Evolutionary conservation across 1,284 basidiomycete genomes (phyloP), one percentile per base, ranked within the genome.

Genomic region (Golubevia pallescens): DNA sequence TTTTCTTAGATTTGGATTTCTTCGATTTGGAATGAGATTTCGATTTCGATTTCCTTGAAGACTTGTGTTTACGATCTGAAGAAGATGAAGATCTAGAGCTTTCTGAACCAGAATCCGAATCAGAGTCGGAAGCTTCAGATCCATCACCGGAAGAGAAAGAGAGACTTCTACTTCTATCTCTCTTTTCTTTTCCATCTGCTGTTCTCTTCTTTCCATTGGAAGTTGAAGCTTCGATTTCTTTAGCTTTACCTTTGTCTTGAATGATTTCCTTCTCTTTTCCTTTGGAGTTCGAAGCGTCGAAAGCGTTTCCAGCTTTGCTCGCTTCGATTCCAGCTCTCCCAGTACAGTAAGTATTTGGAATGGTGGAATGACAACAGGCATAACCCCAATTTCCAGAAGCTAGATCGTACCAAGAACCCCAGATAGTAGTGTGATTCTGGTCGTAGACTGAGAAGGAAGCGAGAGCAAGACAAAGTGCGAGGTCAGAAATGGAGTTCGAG

Each of bases 261-360:
- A 13, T 48, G 42, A 48, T 48, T 48, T 48, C 42, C 42, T 48
- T 24, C 63, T 63, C 28, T 53, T 62, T 3, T 19, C 58, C 61
- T 32, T 60, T 14, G 19, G 13, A n/a, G 42, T 48, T 48, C 16
- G 55, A 34, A 19, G 55, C 55, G n/a, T 24, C 23, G n/a, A 65
- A 59, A 21, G 52, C 51, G 42, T 28, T 32, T 21, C 24, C 60
- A 23, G 68, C 57, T 55, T 69, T 56, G 4, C 63, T 62, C 3
- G 81, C 81, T 54, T 78, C 73, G 53, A 78, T 84, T 16, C 82
- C 81, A 1, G 80, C 81, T 55, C 78, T 42, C 2, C 82, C 82
- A 1, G 80, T 83, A 60, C 82, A 84, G 53, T 83, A 84, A 34
- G 72, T 72, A 56, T 79, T 80, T 53, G 63, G 71, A 21, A 81